phyloP scores from a whole-genome alignment of 352 stramenopile genomes.

The Thraustochytrium striatum region DNA sequence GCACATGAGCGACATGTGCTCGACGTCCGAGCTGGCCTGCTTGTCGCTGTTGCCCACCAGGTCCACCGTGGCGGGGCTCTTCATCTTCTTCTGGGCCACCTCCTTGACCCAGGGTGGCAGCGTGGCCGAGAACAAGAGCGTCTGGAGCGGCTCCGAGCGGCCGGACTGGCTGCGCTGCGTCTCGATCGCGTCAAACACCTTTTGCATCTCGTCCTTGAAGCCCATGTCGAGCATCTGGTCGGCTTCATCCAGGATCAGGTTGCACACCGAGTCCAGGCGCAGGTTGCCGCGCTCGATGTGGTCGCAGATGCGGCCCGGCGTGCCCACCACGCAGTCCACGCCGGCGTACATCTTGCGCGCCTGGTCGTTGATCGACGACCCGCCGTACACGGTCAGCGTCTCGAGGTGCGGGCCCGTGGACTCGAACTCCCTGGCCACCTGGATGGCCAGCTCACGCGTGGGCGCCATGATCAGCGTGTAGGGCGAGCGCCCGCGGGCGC shows the following conservation, averaged over 20 bases:
- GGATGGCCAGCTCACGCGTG: conserved; percentile 93
- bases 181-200: conserved; percentile 74
- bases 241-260: conserved; percentile 87
- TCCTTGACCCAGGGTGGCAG: conserved; percentile 85
- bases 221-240: conserved; percentile 91
- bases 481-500: conserved; percentile 67
- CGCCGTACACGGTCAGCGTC: conserved; percentile 84
- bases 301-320: conserved; percentile 83
- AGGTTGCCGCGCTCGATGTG: conserved; percentile 84
- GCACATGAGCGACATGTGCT: conserved; percentile 86
- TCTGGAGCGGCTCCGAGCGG: conserved; percentile 64
- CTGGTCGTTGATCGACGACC: conserved; percentile 78
- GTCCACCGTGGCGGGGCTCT: conserved; percentile 77
- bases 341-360: conserved; percentile 76
- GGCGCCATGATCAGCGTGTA: conserved; percentile 93
- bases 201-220: conserved; percentile 83
- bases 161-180: conserved; percentile 50
- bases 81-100: conserved; percentile 82
- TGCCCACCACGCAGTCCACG: conserved; percentile 85
- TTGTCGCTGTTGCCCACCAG: conserved; percentile 79
- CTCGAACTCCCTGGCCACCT: conserved; percentile 88
- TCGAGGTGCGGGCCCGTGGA: conserved; percentile 66
- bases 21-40: conserved; percentile 77
- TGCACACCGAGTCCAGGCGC: conserved; percentile 75
- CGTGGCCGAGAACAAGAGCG: conserved; percentile 86